Conservation (phyloP, 208 protist species). For the Crithidia bombi region DNA sequence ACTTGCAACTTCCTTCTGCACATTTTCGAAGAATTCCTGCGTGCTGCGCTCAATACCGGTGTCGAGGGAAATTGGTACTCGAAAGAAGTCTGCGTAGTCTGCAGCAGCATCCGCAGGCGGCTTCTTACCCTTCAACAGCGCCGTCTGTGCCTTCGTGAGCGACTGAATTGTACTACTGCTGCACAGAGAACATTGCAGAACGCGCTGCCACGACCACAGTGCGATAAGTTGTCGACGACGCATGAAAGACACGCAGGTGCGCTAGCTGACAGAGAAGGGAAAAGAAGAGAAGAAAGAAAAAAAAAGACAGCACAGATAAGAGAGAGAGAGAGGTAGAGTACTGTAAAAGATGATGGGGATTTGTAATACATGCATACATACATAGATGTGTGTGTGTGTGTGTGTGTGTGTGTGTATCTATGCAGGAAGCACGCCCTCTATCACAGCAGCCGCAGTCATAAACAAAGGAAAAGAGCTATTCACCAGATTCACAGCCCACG, state of each 20-base stretch:
- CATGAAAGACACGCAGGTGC: constrained; percentile 1
- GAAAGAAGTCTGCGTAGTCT: constrained; percentile 58
- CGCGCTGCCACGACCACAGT: constrained; percentile 8
- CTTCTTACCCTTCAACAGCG: constrained; percentile 38
- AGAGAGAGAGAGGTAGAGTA: no score
- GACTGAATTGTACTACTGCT: constrained; percentile 35
- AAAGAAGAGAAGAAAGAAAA: background rate
- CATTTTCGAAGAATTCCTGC: constrained; percentile 37
- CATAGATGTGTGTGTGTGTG: no score
- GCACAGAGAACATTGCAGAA: constrained; percentile 9
- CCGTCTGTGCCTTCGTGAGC: constrained; percentile 51
- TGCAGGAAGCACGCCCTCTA: no score
- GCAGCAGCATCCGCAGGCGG: constrained; percentile 34
- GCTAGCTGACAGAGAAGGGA: background rate
- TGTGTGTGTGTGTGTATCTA: no score
- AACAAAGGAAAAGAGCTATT: background rate
- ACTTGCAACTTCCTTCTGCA: constrained; percentile 22
- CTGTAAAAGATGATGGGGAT: no score
- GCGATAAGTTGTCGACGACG: constrained; percentile 16
- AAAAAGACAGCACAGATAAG: no score
- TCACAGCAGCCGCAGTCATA: background rate
- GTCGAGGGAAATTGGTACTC: constrained; percentile 40
- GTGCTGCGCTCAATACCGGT: constrained; percentile 32
- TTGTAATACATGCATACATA: no score
- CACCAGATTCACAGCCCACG: no score